A percentile compares a stretch with the other conserved stretches of the same genome.
phyloP scores from a whole-genome alignment of 148 eudicot species.

The Chenopodium berlandieri region DNA sequence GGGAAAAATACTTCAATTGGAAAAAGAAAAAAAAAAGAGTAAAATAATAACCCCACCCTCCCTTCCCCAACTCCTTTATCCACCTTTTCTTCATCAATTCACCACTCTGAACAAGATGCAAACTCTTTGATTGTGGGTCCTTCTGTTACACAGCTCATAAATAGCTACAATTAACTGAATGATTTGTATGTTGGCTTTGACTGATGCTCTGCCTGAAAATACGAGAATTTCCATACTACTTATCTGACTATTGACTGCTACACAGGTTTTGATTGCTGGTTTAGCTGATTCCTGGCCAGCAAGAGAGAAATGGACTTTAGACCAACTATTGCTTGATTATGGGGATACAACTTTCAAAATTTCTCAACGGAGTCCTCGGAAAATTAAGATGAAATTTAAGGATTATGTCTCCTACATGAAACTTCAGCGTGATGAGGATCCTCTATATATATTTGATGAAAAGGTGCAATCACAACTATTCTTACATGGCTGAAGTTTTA shows the following conservation, averaged over 20 bases:
- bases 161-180: neutral
- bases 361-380: constrained; percentile 74
- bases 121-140: neutral
- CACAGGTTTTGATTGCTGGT: constrained; percentile 73
- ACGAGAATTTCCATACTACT: no score
- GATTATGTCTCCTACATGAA: constrained; percentile 79
- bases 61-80: neutral
- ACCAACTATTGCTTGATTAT: constrained; percentile 58
- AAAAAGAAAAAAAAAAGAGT: neutral
- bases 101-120: neutral
- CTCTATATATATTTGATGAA: constrained; percentile 89
- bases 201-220: neutral
- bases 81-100: neutral
- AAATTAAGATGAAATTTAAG: constrained; percentile 57
- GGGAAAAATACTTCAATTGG: neutral
- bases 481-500: neutral
- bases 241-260: constrained; percentile 12
- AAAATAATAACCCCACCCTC: neutral
- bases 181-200: neutral
- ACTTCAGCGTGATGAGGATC: constrained; percentile 95
- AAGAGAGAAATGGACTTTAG: constrained; percentile 65
- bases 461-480: constrained; percentile 45
- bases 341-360: constrained; percentile 72
- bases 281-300: constrained; percentile 87
- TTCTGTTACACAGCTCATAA: neutral